Percentiles rank a stretch among this genome's conserved stretches.
Evolutionary conservation across 345 rosid genomes (phyloP).

Genomic region (Alliaria petiolata): DNA sequence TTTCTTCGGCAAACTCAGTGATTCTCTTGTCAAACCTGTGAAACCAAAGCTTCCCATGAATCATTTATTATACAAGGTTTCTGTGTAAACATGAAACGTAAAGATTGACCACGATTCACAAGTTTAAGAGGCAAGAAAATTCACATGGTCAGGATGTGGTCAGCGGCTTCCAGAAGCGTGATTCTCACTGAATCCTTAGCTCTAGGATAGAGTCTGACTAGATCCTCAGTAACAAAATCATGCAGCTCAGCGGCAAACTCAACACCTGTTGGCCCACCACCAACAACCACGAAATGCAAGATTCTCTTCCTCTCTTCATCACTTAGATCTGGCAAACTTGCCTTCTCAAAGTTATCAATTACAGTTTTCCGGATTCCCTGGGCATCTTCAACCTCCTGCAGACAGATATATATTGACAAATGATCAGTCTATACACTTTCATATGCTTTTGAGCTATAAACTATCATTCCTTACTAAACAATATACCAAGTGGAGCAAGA

Average conservation of each 20-base stretch:
- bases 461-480: neutral
- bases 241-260: constrained; percentile 98
- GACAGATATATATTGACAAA: constrained; percentile 6
- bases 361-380: constrained; percentile 80
- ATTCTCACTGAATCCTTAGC: constrained; percentile 59
- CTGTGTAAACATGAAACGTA: too few relatives aligned
- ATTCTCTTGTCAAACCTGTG: constrained; percentile 99
- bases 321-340: constrained; percentile 74
- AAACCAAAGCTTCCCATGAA: neutral
- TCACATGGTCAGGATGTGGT: constrained; percentile 92
- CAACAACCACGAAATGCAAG: constrained; percentile 96
- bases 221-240: constrained; percentile 85
- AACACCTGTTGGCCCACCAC: constrained; percentile 99
- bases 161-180: constrained; percentile 93
- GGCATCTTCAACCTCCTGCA: constrained; percentile 98
- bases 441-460: neutral
- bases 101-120: neutral
- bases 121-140: constrained; percentile 2
- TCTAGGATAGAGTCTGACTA: constrained; percentile 74
- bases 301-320: constrained; percentile 87
- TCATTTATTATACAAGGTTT: neutral
- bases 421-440: neutral
- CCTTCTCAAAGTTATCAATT: constrained; percentile 87
- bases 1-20: constrained; percentile 88
- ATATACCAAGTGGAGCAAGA: neutral